Base-by-base conservation (phyloP, 345 rosid genomes). In the Populus simonii region DNA sequence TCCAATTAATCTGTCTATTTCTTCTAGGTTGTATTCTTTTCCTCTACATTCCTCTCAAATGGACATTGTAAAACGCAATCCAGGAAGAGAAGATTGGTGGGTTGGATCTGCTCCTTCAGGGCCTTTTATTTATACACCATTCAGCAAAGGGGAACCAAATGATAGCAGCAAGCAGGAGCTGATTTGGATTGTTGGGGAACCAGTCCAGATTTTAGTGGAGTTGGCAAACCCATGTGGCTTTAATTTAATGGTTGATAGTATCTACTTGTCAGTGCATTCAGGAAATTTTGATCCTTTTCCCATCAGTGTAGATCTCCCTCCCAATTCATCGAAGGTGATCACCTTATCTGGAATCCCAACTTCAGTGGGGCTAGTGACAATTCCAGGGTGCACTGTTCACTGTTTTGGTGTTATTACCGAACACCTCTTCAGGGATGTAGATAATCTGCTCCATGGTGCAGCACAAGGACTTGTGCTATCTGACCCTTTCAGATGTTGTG, bases 401-500 rank as follows among this genome's bases (percentile, higher is more conserved):
- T 94, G 96, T 81, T 96, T 92, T 89, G 99, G 97, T 83, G 97
- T 92, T 68, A 89, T 94, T 79, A 94, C 99, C 41, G 97, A 94
- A 84, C 99, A 96, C 80, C 87, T 86, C 67, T 96, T 94, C 80
- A 91, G 78, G 86, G 99, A 94, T 81, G 98, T 96, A 74, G 98
- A 96, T 82, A 92, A 92, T 87, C 89, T 96, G 82, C 99, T 96
- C 71, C 97, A 88, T 67, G 99, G 98, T 79, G 99, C 97, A 74
- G 97, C 97, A 49, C 97, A 92, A 84, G 99, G 99, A 76, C 97
- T 96, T 83, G 99, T 96, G 74, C 94, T 96, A 77, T 94, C 99
- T 55, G 99, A 96, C 75, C 99, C 99, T 76, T 96, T 96, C 83
- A 86, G 97, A 78, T 89, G 96, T 57, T 94, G 98, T 81, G 98